A percentile compares a stretch with the other conserved stretches of the same genome.
These are phyloP conservation scores for Neckera pumila DNA, from an alignment of 225 moss, liverwort and hornwort genomes.

Conservation along the genomic window DNA sequence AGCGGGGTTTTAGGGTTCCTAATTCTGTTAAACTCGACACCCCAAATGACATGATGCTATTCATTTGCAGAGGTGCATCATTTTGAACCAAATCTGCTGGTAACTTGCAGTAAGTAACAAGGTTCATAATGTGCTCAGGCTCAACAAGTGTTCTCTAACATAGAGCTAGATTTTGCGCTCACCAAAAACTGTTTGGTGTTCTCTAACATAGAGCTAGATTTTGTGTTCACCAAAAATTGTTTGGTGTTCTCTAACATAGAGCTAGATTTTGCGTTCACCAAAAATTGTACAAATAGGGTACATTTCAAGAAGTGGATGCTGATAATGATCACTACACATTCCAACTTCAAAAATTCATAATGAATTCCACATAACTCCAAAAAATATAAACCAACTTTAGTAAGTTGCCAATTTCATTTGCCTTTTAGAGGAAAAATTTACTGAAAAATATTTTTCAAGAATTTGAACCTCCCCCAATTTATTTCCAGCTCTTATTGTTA, in stretches of 20 bases:
- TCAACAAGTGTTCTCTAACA: too few relatives aligned
- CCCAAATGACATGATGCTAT: background rate
- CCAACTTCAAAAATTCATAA: background rate
- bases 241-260: rapidly evolving
- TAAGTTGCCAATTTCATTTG: background rate
- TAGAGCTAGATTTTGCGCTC: background rate
- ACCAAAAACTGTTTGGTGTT: too few relatives aligned
- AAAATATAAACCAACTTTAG: background rate
- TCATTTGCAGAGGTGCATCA: background rate
- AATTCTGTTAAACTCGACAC: background rate
- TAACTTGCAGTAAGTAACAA: too few relatives aligned
- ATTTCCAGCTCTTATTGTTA: background rate
- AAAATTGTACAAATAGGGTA: rapidly evolving
- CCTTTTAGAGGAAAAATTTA: too few relatives aligned
- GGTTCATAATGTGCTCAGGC: rapidly evolving
- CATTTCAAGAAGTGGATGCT: rapidly evolving
- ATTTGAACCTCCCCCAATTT: rapidly evolving
- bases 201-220: background rate
- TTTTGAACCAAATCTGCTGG: background rate
- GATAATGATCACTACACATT: rapidly evolving
- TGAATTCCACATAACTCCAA: background rate
- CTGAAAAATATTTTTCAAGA: too few relatives aligned
- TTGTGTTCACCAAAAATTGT: too few relatives aligned
- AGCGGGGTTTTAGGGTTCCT: too few relatives aligned
- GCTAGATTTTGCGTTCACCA: background rate